These are phyloP conservation scores for Aspergillus versicolor DNA, from an alignment of 2,329 filamentous ascomycete species.

Conservation along the genomic window DNA sequence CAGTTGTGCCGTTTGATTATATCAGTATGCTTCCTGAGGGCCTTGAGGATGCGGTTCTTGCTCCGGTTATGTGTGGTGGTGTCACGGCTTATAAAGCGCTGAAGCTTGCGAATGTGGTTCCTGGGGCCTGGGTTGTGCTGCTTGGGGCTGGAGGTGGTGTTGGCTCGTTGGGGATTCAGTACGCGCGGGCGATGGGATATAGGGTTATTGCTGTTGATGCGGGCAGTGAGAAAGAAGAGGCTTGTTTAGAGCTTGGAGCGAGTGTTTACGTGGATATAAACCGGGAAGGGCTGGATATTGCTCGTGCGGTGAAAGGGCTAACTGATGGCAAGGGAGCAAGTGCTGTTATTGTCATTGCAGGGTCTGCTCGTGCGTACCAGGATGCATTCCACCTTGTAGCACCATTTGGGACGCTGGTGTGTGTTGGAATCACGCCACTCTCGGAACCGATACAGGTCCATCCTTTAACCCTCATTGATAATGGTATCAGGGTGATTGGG, in stretches of 20 bases:
- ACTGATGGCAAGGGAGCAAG: neutral
- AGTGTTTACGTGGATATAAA: neutral
- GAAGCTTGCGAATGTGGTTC: neutral
- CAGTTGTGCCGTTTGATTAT: neutral
- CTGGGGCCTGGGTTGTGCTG: neutral
- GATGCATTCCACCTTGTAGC: neutral
- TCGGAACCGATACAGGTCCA: neutral
- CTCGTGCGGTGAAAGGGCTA: neutral
- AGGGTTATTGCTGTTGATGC: neutral
- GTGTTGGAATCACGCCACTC: neutral
- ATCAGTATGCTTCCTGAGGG: neutral
- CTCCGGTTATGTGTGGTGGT: neutral
- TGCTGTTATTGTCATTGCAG: neutral
- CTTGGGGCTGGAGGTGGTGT: neutral
- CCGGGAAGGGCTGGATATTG: neutral
- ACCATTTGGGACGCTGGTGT: neutral
- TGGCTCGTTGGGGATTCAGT: neutral
- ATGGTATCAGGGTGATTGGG: neutral
- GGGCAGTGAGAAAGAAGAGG: neutral
- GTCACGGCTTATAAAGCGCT: neutral
- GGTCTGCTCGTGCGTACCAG: neutral
- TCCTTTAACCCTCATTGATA: neutral
- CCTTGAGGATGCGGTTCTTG: neutral
- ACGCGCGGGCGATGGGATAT: neutral
- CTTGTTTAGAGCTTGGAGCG: neutral